Base-by-base conservation (phyloP, 352 stramenopile species). In the Phytophthora colocasiae region DNA sequence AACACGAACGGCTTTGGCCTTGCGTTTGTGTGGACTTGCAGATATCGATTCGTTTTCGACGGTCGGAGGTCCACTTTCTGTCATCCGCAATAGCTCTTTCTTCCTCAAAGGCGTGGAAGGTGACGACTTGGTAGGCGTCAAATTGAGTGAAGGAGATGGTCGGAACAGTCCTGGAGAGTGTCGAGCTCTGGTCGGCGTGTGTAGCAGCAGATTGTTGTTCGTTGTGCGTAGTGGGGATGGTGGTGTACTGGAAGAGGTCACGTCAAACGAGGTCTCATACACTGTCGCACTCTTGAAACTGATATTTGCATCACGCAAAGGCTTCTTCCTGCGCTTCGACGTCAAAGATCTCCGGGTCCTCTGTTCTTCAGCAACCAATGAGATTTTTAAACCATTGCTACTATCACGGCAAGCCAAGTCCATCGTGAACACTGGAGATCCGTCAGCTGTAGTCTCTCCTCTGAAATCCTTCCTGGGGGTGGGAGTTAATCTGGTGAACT, bases 331-430 rank as follows among this genome's bases (percentile, higher is more conserved):
- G 4, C 65, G 56, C 29, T 72, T 75, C 6, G 43, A 69, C 31
- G 53, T 15, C 11, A 41, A 29, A n/a, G 11, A 11, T 57, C 3
- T 17, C 5, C 6, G 14, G 8, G 26, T 31, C 32, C 46, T 46
- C 9, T 39, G 12, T 27, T 62, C 10, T 2, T 4, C 3, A 24
- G 9, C 24, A 66, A 39, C 26, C 38, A 46, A 64, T 19, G 47
- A 67, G 54, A 71, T 12, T 9, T 71, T 45, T 6, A 77, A 29
- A 7, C 29, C 31, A 6, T 68, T 54, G 40, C 14, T 62, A 66
- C 63, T 63, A 52, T 74, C 31, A 46, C 45, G 51, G 39, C 66
- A 74, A 59, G 55, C 69, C 36, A 71, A 32, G 58, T 71, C 52
- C 59, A 71, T 68, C 9, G 58, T 74, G 12, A 74, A 38, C 38